Evolutionary conservation across 371 early-diverging fungal genomes (phyloP).

Genomic region (Parasitella parasitica): DNA sequence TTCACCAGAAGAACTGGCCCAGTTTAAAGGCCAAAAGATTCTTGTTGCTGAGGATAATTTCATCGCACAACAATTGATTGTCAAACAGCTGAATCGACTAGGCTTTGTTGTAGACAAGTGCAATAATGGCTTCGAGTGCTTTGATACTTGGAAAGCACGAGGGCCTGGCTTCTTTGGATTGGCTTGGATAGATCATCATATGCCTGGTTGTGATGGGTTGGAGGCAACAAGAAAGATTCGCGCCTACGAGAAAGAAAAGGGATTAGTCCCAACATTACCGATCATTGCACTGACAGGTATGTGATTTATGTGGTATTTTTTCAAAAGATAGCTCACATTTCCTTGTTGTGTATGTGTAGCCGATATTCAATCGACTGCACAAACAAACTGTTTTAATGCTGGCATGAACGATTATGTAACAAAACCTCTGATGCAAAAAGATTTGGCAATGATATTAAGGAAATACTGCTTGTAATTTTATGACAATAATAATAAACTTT

Average conservation of each 20-base stretch:
- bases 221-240: constrained; percentile 46
- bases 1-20: constrained; percentile 40
- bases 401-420: constrained; percentile 60
- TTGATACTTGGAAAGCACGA: constrained; percentile 37
- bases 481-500: not conserved
- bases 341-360: constrained; percentile 22
- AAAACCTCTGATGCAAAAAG: constrained; percentile 50
- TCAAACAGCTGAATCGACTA: constrained; percentile 37
- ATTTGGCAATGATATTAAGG: constrained; percentile 35
- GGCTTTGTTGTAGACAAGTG: constrained; percentile 44
- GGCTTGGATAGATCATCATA: constrained; percentile 53
- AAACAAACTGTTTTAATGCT: constrained; percentile 51
- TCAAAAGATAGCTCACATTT: not conserved
- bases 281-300: constrained; percentile 49
- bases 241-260: constrained; percentile 25
- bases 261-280: constrained; percentile 22
- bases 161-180: constrained; percentile 36
- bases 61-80: constrained; percentile 42
- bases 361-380: constrained; percentile 55
- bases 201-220: constrained; percentile 48
- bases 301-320: not conserved
- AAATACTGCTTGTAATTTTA: constrained; percentile 18
- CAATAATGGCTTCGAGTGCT: constrained; percentile 46
- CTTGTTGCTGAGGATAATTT: constrained; percentile 47
- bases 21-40: constrained; percentile 39